These are phyloP conservation scores for Russula dissimulans DNA, from an alignment of 768 basidiomycete genomes.

Conservation along the genomic window DNA sequence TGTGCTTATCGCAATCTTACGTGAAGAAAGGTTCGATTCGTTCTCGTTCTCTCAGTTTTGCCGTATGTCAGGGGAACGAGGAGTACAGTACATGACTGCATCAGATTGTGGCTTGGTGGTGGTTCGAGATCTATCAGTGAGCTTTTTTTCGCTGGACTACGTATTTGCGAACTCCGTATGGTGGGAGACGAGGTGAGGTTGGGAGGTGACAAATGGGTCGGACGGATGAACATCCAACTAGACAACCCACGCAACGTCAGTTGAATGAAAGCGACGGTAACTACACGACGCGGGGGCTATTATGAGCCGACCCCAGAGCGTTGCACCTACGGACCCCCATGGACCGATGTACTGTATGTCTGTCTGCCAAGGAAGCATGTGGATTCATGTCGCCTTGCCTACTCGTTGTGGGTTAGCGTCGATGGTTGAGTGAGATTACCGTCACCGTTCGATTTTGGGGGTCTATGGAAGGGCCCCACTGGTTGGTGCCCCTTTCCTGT, in stretches of 20 bases:
- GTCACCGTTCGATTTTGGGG: not conserved
- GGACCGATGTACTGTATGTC: not conserved
- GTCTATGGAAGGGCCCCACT: not conserved
- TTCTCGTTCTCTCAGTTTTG: not conserved
- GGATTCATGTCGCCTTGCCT: not conserved
- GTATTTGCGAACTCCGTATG: not conserved
- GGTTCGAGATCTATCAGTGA: not conserved
- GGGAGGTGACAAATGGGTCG: too few relatives aligned
- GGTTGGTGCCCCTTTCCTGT: not conserved
- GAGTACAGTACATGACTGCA: not conserved
- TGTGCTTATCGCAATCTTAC: not conserved
- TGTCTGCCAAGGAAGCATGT: not conserved
- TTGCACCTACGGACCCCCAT: too few relatives aligned
- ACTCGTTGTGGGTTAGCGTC: constrained; percentile 3
- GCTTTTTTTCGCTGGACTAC: too few relatives aligned
- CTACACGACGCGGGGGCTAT: not conserved
- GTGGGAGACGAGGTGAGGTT: too few relatives aligned
- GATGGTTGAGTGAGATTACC: constrained; percentile 3
- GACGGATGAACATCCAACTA: not conserved
- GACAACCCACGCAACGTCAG: not conserved
- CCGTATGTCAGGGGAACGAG: too few relatives aligned
- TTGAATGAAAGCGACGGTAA: not conserved
- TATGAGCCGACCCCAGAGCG: too few relatives aligned
- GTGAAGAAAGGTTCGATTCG: not conserved
- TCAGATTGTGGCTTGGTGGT: not conserved